Percentiles rank a stretch among this genome's conserved stretches.
phyloP scores from a whole-genome alignment of 1,284 basidiomycete genomes.

The Exobasidium cylindrosporum region DNA sequence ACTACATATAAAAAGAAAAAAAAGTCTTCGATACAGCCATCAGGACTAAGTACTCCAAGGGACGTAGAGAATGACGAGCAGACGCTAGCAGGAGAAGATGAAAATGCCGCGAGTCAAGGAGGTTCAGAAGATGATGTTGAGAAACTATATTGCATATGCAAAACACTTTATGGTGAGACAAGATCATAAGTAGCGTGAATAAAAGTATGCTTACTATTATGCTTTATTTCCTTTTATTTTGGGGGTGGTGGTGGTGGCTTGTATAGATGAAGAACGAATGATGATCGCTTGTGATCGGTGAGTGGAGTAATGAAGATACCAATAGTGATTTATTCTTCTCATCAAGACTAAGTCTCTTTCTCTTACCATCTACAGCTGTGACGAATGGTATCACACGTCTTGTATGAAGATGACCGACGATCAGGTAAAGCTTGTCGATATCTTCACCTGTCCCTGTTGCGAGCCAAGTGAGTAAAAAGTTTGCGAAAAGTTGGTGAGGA shows the following conservation, averaged over 20 bases:
- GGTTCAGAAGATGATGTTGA: background rate
- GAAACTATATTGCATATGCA: constrained; percentile 27
- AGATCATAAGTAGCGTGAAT: background rate
- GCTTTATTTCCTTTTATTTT: background rate
- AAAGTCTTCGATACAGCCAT: background rate
- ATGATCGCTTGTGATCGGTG: constrained; percentile 27
- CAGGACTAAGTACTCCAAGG: background rate
- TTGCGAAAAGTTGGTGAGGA: no score
- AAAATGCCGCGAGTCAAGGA: background rate
- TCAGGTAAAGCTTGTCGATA: constrained; percentile 21
- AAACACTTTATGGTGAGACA: constrained; percentile 21
- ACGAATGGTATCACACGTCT: constrained; percentile 27
- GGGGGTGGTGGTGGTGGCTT: no score
- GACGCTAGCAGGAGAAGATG: background rate
- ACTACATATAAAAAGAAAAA: no score
- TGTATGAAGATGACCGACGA: constrained; percentile 23
- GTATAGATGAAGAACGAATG: constrained; percentile 21
- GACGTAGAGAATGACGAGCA: background rate
- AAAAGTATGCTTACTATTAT: no score
- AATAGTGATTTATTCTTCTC: no score
- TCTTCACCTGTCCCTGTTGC: constrained; percentile 24
- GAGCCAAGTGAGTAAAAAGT: constrained; percentile 18
- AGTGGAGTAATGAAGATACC: background rate
- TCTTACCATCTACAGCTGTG: constrained; percentile 20
- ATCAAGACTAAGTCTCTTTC: no score